Evolutionary conservation across 139 green algal genomes (phyloP).

Genomic region (Chlorella sp.): DNA sequence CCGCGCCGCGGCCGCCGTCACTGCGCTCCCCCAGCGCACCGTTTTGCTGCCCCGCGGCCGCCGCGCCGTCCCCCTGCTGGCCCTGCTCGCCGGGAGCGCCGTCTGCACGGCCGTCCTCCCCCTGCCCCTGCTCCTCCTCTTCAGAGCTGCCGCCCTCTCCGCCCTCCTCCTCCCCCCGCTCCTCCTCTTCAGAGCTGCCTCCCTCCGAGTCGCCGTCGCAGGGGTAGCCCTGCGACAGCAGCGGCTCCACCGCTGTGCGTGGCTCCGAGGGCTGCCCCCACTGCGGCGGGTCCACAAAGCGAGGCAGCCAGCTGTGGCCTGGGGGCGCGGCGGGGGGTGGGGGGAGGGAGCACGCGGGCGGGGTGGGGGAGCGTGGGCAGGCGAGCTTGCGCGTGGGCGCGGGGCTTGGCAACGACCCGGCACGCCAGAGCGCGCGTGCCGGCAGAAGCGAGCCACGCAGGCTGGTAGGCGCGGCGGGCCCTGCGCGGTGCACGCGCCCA

Average conservation of each 20-base stretch:
- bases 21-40: no score
- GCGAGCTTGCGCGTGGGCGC: no score
- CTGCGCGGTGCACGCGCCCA: no score
- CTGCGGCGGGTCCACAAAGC: slow-evolving; percentile 23
- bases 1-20: no score
- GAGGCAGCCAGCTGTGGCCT: slow-evolving; percentile 21
- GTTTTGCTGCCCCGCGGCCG: not conserved
- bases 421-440: no score
- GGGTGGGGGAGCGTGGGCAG: not conserved
- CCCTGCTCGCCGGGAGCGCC: not conserved
- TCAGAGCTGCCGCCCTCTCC: slow-evolving; percentile 1
- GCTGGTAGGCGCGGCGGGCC: no score
- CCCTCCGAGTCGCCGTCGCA: no score
- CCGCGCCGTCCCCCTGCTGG: not conserved
- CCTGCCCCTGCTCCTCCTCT: not conserved
- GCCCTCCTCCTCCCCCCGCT: not conserved
- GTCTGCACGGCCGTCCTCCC: not conserved
- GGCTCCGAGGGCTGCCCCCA: slow-evolving; percentile 39
- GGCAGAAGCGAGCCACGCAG: no score
- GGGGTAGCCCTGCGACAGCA: no score
- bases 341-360: not conserved
- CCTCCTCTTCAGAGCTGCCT: slow-evolving; percentile 1
- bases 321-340: not conserved
- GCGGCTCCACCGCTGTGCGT: slow-evolving; percentile 32
- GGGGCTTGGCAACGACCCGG: no score